Evolutionary conservation across 495 filamentous ascomycete species (phyloP).

Genomic region (Talaromyces proteolyticus): DNA sequence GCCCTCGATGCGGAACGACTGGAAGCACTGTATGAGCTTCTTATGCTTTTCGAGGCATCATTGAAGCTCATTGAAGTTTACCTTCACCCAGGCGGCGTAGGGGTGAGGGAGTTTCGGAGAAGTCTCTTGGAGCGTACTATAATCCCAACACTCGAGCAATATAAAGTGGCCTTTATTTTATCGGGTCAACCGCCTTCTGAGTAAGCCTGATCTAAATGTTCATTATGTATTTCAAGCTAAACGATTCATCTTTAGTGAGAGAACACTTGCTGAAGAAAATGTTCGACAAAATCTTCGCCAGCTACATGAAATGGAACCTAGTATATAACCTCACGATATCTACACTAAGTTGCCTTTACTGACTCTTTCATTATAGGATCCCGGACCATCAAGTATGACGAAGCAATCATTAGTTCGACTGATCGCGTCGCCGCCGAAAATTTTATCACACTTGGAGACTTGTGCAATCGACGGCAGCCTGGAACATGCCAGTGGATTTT

Average conservation of each 20-base stretch:
- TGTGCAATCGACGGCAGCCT: constrained; percentile 23
- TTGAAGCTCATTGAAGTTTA: constrained; percentile 23
- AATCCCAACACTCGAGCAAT: constrained; percentile 23
- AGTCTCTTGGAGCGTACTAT: constrained; percentile 21
- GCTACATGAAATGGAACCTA: constrained; percentile 15
- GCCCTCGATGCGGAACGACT: constrained; percentile 16
- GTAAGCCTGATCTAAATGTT: constrained; percentile 10
- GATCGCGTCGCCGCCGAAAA: constrained; percentile 13
- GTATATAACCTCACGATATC: constrained; percentile 8
- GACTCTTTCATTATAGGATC: background rate
- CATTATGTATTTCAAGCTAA: background rate
- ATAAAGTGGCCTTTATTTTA: constrained; percentile 21
- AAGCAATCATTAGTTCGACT: constrained; percentile 13
- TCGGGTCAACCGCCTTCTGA: constrained; percentile 22
- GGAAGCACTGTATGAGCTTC: constrained; percentile 13
- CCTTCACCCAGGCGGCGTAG: constrained; percentile 28
- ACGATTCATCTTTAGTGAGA: constrained; percentile 10
- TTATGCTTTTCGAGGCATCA: constrained; percentile 14
- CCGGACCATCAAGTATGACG: constrained; percentile 7
- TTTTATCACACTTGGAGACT: constrained; percentile 21
- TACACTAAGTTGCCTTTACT: background rate
- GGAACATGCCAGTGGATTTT: constrained; percentile 27
- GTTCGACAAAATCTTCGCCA: constrained; percentile 11
- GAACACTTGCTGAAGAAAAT: constrained; percentile 12
- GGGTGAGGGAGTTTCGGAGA: constrained; percentile 20